phyloP scores from a whole-genome alignment of 495 filamentous ascomycete genomes.

The Daldinia vernicosa region DNA sequence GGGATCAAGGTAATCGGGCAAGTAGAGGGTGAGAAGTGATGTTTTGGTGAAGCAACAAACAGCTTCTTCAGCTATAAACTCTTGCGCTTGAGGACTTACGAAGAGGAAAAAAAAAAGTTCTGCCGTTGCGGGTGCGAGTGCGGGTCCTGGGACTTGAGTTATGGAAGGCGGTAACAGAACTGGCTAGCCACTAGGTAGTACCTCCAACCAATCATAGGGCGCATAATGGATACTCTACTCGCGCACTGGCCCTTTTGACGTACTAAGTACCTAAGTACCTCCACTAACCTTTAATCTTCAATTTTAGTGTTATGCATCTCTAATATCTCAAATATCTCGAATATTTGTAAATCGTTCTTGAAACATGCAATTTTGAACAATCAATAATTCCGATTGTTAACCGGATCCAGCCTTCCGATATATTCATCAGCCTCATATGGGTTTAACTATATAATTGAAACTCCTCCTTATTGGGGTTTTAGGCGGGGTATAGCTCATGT shows the following conservation, averaged over 20 bases:
- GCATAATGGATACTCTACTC: background rate
- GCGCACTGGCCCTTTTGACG: constrained; percentile 18
- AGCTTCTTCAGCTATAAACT: background rate
- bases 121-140: constrained; percentile 21
- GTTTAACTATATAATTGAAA: constrained; percentile 12
- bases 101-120: constrained; percentile 26
- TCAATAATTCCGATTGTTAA: background rate
- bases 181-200: background rate
- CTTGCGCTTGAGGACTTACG: background rate
- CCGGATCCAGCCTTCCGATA: background rate
- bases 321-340: background rate
- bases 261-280: background rate
- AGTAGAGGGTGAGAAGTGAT: background rate
- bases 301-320: background rate
- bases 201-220: background rate
- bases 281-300: background rate
- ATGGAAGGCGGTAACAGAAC: constrained; percentile 28
- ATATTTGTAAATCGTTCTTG: background rate
- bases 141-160: background rate
- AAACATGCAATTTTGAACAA: background rate
- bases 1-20: background rate
- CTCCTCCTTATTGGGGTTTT: constrained; percentile 30
- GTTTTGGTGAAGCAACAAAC: background rate
- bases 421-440: background rate
- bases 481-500: constrained; percentile 31